Evolutionary conservation across 257 asterid species (phyloP).

Genomic region (Rhazya stricta): DNA sequence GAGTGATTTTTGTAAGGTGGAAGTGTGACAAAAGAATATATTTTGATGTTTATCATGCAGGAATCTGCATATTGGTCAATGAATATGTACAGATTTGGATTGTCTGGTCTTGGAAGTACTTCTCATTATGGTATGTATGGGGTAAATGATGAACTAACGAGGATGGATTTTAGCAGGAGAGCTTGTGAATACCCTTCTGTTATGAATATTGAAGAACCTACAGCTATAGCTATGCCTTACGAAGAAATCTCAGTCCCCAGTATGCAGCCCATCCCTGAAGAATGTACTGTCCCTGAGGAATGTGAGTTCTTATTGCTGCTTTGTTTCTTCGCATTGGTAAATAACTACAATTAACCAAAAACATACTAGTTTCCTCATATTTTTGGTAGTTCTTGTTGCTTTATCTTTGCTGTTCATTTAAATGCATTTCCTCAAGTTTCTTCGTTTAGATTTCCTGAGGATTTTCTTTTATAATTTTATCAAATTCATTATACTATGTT

Average conservation of each 20-base stretch:
- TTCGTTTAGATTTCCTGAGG: not conserved
- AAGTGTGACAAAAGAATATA: constrained; percentile 18
- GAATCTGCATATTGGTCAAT: constrained; percentile 70
- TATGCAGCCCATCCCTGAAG: constrained; percentile 63
- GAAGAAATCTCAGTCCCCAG: constrained; percentile 41
- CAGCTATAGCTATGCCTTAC: constrained; percentile 38
- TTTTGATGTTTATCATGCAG: constrained; percentile 33
- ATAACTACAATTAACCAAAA: not conserved
- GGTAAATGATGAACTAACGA: constrained; percentile 31
- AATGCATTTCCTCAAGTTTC: not conserved
- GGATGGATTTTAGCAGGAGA: constrained; percentile 52
- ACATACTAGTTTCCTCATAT: not conserved
- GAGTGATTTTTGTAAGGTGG: not conserved
- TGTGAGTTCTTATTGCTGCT: constrained; percentile 35
- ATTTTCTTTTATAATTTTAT: not conserved
- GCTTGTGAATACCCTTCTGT: constrained; percentile 64
- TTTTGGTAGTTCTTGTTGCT: not conserved
- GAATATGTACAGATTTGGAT: constrained; percentile 68
- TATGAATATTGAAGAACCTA: constrained; percentile 43
- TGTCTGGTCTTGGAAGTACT: constrained; percentile 47
- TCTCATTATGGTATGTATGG: constrained; percentile 52
- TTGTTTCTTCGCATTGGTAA: not conserved
- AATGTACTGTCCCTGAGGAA: constrained; percentile 66
- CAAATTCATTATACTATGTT: constrained; percentile 1
- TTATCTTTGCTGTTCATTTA: not conserved